phyloP scores from a whole-genome alignment of 495 filamentous ascomycete species.

The Tuber magnatum region DNA sequence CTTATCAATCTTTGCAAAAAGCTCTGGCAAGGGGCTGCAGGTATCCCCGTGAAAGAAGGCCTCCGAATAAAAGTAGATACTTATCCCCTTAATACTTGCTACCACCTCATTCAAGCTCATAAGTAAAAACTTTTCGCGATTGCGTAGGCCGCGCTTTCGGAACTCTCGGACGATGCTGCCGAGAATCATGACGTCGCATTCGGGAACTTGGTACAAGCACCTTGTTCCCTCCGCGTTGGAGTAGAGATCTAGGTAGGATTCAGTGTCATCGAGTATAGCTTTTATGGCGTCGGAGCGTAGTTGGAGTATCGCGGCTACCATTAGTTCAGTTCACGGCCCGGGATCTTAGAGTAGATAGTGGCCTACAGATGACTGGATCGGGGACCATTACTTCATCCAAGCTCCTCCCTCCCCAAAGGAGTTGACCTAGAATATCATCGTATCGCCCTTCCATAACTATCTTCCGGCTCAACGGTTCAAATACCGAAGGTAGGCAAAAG shows the following conservation, averaged over 20 bases:
- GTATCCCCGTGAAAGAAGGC: conserved; percentile 13
- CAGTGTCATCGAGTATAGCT: conserved; percentile 9
- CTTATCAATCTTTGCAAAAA: conserved; percentile 5
- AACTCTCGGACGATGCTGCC: conserved; percentile 26
- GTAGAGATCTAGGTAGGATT: conserved; percentile 18
- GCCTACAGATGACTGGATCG: conserved; percentile 21
- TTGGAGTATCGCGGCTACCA: not conserved
- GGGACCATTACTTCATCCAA: conserved; percentile 26
- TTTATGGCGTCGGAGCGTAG: conserved; percentile 5
- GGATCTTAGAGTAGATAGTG: not conserved
- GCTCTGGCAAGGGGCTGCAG: conserved; percentile 21
- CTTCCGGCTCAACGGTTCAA: conserved; percentile 17
- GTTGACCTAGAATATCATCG: not conserved
- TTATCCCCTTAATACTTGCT: conserved; percentile 9
- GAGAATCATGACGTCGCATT: conserved; percentile 28
- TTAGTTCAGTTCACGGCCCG: not conserved
- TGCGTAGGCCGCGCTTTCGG: conserved; percentile 10
- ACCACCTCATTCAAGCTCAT: conserved; percentile 17
- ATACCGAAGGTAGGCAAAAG: conserved; percentile 21
- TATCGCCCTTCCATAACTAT: conserved; percentile 25
- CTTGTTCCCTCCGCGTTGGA: conserved; percentile 3
- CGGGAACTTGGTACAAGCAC: not conserved
- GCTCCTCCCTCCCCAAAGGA: conserved; percentile 1
- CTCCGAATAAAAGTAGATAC: conserved; percentile 18
- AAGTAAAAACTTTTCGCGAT: conserved; percentile 16